Conservation (phyloP, 208 protist species). For the Naegleria gruberi region DNA sequence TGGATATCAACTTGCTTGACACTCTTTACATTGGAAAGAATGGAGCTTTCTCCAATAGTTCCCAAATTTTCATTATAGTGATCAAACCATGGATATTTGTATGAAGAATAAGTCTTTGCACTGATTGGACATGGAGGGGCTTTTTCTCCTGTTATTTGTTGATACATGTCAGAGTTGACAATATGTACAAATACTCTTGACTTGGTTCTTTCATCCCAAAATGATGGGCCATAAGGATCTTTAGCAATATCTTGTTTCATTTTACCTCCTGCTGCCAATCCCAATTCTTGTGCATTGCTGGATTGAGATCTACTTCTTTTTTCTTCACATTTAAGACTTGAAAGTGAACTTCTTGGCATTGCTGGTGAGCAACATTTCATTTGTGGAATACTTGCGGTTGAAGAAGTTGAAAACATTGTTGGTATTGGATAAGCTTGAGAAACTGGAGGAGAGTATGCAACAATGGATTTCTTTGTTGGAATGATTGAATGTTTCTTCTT, state of each 20-base stretch:
- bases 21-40: neutral
- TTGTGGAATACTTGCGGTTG: too few species aligned
- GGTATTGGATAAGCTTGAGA: neutral
- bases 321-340: too few species aligned
- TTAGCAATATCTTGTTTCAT: constrained; percentile 10
- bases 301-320: neutral
- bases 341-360: too few species aligned
- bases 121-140: neutral
- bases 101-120: neutral
- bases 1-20: neutral
- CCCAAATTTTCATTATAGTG: neutral
- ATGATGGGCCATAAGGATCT: neutral
- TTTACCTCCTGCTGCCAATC: neutral
- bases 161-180: constrained; percentile 3
- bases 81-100: neutral
- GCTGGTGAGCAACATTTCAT: neutral
- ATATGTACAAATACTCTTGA: neutral
- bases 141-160: neutral
- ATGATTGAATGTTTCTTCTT: neutral
- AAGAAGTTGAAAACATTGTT: neutral
- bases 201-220: neutral
- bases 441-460: too few species aligned
- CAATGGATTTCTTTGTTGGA: too few species aligned
- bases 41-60: neutral
- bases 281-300: neutral